Evolutionary conservation across 352 stramenopile genomes (phyloP).

Genomic region (Phytophthora macrochlamydospora): DNA sequence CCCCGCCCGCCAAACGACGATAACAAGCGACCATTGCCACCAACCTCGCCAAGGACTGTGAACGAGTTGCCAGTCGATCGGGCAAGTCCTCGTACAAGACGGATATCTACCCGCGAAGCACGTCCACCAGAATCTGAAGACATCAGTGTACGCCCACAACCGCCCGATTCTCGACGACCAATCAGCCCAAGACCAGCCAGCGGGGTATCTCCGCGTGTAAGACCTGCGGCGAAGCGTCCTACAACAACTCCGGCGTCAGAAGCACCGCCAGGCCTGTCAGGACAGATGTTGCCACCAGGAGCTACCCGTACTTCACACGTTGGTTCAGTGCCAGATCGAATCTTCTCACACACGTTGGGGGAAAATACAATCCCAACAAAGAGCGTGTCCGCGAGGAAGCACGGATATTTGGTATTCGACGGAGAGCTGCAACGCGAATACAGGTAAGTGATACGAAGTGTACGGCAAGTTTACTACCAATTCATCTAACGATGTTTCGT

Average conservation of each 20-base stretch:
- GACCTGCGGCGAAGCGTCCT: slow-evolving; percentile 33
- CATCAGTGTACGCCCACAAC: slow-evolving; percentile 17
- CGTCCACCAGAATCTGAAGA: slow-evolving; percentile 14
- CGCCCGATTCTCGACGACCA: slow-evolving; percentile 23
- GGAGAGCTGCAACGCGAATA: slow-evolving; percentile 54
- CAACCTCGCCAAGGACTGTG: slow-evolving; percentile 17
- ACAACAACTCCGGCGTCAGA: slow-evolving; percentile 48
- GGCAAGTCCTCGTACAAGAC: slow-evolving; percentile 18
- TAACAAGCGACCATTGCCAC: slow-evolving; percentile 28
- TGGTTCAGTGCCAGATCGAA: slow-evolving; percentile 41
- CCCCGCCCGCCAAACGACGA: slow-evolving; percentile 9
- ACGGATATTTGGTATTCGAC: slow-evolving; percentile 44
- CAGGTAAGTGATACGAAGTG: slow-evolving; percentile 38
- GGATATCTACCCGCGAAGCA: slow-evolving; percentile 14
- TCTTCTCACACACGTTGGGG: slow-evolving; percentile 49
- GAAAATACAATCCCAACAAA: slow-evolving; percentile 59
- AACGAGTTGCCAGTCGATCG: slow-evolving; percentile 10
- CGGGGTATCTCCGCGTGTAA: slow-evolving; percentile 44
- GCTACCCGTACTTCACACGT: slow-evolving; percentile 56
- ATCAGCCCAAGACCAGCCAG: slow-evolving; percentile 6
- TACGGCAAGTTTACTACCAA: not conserved
- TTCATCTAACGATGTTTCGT: not conserved
- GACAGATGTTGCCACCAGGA: slow-evolving; percentile 45
- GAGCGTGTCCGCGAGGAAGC: slow-evolving; percentile 51
- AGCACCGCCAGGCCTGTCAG: slow-evolving; percentile 35